Evolutionary conservation across 805 yeast genomes (phyloP), one percentile per base, ranked within the genome.

Genomic region (Yamadazyma endophytica): DNA sequence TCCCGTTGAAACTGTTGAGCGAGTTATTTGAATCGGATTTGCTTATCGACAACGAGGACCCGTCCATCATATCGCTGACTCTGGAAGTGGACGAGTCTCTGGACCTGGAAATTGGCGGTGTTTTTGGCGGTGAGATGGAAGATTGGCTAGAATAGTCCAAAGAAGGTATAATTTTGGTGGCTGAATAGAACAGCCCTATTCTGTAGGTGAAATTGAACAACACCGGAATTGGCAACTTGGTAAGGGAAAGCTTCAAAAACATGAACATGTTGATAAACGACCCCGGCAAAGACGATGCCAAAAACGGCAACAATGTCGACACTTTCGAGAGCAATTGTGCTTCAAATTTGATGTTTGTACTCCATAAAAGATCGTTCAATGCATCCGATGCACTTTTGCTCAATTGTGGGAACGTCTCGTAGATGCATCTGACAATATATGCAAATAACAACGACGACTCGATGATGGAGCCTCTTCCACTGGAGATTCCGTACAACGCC

Each of bases 101-200:
- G 6, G 67, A 58, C 28, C 61, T 50, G 15, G 44, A 34, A 28
- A 46, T 50, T n/a, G 60, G 44, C 9, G 71, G 69, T 0, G 70
- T 61, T 43, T 67, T 50, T 27, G 70, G 68, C 0, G 71, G 70
- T 1, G 71, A 66, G 3, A 39, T 28, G 4, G 53, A 41, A 13
- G 61, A 60, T 13, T 62, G 50, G 4, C 60, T 52, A 4, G 42
- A 59, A 33, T 60, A 67, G 39, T 71, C 77, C 36, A 84, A 59
- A 8, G 81, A 77, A 2, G 98, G 98, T 13, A 92, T 86, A 39
- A 92, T 88, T 51, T 95, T 82, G 11, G 97, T 85, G 2, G 97
- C 96, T 2, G 96, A 87, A 52, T 79, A 79, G 48, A 90, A 87
- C 8, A 89, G 95, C 4, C 84, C 71, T 13, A 90, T 77, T 46